These are phyloP conservation scores for Mortierella sp. DNA, from an alignment of 371 early-diverging fungal genomes.

Conservation along the genomic window DNA sequence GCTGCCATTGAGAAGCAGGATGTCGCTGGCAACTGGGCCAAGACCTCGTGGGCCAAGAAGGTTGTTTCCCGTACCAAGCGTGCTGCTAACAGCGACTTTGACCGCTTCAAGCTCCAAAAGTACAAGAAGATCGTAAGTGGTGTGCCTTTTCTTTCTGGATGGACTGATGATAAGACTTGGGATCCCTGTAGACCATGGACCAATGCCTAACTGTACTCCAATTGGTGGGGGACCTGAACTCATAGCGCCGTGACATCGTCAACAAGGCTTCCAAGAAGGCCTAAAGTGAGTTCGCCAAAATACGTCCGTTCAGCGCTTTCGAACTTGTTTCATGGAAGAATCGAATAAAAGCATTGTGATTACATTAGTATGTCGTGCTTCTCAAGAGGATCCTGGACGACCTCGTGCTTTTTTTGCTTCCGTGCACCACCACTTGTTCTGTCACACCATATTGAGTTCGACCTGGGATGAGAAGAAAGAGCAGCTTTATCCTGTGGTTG, in stretches of 20 bases:
- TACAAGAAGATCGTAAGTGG: constrained; percentile 80
- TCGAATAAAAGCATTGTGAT: constrained; percentile 38
- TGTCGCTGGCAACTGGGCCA: constrained; percentile 79
- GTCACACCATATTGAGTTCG: too few species aligned
- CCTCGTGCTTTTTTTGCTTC: neutral
- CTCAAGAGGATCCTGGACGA: too few species aligned
- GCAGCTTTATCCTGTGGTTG: too few species aligned
- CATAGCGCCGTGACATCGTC: constrained; percentile 53
- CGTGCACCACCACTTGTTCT: neutral
- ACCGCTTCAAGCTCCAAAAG: constrained; percentile 94
- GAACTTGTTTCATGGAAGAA: constrained; percentile 9
- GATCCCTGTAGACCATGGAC: too few species aligned
- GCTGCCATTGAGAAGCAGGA: constrained; percentile 88
- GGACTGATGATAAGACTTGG: too few species aligned
- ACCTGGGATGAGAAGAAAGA: too few species aligned
- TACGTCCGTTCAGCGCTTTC: too few species aligned
- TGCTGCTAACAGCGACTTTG: constrained; percentile 89
- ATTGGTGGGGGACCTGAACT: too few species aligned
- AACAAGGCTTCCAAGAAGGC: constrained; percentile 53
- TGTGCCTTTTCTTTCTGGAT: neutral
- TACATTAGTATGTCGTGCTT: neutral
- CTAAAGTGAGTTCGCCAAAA: constrained; percentile 20
- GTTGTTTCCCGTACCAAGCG: constrained; percentile 82
- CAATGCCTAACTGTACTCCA: too few species aligned
- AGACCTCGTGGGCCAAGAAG: constrained; percentile 96